A percentile compares a stretch with the other conserved stretches of the same genome.
These are phyloP conservation scores for Wickerhamomyces hampshirensis DNA, from an alignment of 805 yeast species.

Conservation along the genomic window DNA sequence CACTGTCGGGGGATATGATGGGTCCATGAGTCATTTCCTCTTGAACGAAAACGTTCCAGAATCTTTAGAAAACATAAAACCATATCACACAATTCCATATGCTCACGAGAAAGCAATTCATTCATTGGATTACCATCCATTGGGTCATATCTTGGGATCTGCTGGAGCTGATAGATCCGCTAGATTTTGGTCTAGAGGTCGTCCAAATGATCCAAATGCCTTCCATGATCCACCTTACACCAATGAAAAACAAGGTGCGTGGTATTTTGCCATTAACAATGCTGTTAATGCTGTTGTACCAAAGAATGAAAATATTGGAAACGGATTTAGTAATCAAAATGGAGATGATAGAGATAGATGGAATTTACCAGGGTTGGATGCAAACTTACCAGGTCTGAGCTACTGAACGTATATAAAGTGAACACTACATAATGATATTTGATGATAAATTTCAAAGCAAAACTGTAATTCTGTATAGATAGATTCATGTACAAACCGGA, in stretches of 20 bases:
- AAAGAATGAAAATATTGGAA: constrained; percentile 27
- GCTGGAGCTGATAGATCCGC: constrained; percentile 94
- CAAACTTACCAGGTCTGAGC: neutral
- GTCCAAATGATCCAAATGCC: constrained; percentile 83
- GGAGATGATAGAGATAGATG: constrained; percentile 8
- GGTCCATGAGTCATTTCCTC: constrained; percentile 73
- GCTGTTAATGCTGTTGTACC: constrained; percentile 30
- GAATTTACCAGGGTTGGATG: constrained; percentile 17
- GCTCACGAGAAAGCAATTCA: constrained; percentile 95
- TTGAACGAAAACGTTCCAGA: constrained; percentile 41
- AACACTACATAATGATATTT: no score
- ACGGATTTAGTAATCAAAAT: constrained; percentile 2
- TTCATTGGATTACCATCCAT: constrained; percentile 86
- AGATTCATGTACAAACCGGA: no score
- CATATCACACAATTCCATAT: constrained; percentile 67
- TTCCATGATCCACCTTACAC: constrained; percentile 81
- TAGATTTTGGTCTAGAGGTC: constrained; percentile 89
- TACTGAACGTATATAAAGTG: no score
- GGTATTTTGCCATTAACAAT: constrained; percentile 43
- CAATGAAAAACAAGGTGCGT: constrained; percentile 52
- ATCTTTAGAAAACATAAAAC: constrained; percentile 33
- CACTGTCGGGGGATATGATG: constrained; percentile 86
- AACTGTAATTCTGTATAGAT: no score
- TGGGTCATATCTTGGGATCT: constrained; percentile 86
- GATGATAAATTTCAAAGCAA: no score